Conservation (phyloP, 2,329 filamentous ascomycete species). For the Phyllosticta citribraziliensis region DNA sequence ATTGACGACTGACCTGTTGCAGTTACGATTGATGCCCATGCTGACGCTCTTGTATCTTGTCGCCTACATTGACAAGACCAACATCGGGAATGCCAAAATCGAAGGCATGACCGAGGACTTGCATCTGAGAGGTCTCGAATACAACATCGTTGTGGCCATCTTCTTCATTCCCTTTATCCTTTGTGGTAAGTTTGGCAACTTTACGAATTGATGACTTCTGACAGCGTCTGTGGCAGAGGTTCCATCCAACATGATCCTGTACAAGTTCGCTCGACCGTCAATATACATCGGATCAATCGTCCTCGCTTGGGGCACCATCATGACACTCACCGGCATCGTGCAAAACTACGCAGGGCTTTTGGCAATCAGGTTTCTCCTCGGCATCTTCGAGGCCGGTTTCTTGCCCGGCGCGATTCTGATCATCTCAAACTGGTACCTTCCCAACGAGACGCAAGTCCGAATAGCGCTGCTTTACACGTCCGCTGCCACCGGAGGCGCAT, state of each 20-base stretch:
- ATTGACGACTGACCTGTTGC: background rate
- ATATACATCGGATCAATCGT: constrained; percentile 32
- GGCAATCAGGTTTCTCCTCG: constrained; percentile 34
- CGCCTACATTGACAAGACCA: background rate
- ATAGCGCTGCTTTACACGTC: constrained; percentile 49
- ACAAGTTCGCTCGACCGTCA: constrained; percentile 41
- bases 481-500: constrained; percentile 44
- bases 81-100: constrained; percentile 34
- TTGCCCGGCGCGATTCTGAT: constrained; percentile 35
- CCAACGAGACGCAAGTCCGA: constrained; percentile 45
- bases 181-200: constrained; percentile 18
- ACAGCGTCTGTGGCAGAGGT: constrained; percentile 16
- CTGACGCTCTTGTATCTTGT: background rate
- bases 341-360: constrained; percentile 38
- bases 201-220: background rate
- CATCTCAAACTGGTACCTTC: constrained; percentile 50
- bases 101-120: constrained; percentile 19
- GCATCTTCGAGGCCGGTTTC: constrained; percentile 24
- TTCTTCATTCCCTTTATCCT: constrained; percentile 45
- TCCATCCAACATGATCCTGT: constrained; percentile 50
- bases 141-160: constrained; percentile 51
- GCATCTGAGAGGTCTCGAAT: constrained; percentile 42
- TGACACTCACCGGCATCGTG: constrained; percentile 37
- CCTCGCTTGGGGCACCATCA: constrained; percentile 29
- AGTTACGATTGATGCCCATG: constrained; percentile 18